Percentiles rank a stretch among this genome's conserved stretches.
phyloP scores from a whole-genome alignment of 192 early-diverging fungal genomes.

The Linnemannia schmuckeri region DNA sequence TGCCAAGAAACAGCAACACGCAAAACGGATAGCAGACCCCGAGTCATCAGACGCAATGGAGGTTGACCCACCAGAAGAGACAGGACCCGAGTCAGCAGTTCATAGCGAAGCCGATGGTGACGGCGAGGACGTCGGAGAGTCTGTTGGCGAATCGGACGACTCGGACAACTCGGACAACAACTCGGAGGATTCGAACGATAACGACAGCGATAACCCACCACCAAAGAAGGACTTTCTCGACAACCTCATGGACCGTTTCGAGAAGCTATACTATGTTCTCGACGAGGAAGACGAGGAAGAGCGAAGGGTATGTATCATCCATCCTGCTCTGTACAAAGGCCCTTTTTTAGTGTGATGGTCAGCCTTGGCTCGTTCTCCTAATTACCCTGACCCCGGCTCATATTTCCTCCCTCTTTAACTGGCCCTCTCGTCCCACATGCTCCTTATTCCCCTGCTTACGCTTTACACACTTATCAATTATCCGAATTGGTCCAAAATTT shows the following conservation, averaged over 20 bases:
- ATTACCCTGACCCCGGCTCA: neutral
- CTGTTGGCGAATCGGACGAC: constrained; percentile 32
- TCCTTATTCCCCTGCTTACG: neutral
- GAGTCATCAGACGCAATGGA: constrained; percentile 33
- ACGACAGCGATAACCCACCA: constrained; percentile 30
- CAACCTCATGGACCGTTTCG: neutral
- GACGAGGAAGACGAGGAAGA: constrained; percentile 1
- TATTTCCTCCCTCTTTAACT: neutral
- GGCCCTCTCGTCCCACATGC: neutral
- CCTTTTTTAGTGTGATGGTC: too few species aligned
- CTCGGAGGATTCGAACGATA: constrained; percentile 26
- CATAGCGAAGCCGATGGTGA: constrained; percentile 35
- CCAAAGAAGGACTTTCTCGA: constrained; percentile 5
- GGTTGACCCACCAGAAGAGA: constrained; percentile 46
- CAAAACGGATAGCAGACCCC: neutral
- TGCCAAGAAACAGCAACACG: neutral
- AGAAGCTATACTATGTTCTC: neutral
- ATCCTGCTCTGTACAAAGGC: neutral
- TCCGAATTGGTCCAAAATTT: neutral
- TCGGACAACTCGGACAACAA: constrained; percentile 21
- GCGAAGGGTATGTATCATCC: neutral
- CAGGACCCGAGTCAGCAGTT: constrained; percentile 15
- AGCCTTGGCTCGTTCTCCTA: neutral
- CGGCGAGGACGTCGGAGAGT: constrained; percentile 33
- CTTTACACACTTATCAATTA: neutral